These are phyloP conservation scores for Aspergillus fumigatiaffinis DNA, from an alignment of 2,329 filamentous ascomycete species.

Conservation along the genomic window DNA sequence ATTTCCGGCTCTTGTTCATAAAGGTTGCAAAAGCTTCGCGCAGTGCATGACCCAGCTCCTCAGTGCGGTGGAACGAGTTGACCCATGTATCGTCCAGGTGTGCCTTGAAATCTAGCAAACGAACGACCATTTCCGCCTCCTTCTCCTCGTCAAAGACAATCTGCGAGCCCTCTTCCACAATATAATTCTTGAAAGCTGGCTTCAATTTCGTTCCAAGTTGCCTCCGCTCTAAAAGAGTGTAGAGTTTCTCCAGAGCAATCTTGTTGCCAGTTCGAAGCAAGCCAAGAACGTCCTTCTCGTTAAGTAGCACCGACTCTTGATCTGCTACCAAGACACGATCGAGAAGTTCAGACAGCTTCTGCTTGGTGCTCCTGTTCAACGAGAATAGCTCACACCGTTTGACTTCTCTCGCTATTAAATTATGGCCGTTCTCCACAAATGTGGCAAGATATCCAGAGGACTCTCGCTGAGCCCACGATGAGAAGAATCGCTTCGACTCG, in stretches of 20 bases:
- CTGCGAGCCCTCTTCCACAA: constrained; percentile 65
- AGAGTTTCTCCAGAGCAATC: constrained; percentile 69
- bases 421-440: constrained; percentile 69
- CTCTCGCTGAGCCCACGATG: constrained; percentile 64
- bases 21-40: constrained; percentile 83
- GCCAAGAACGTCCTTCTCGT: constrained; percentile 63
- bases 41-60: constrained; percentile 72
- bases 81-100: constrained; percentile 73
- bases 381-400: constrained; percentile 74
- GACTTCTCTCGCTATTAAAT: constrained; percentile 68
- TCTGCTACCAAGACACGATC: constrained; percentile 68
- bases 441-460: constrained; percentile 63
- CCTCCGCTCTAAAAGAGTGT: constrained; percentile 69
- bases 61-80: constrained; percentile 71
- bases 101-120: constrained; percentile 75
- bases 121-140: constrained; percentile 79
- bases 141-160: constrained; percentile 79
- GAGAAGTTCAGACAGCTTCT: constrained; percentile 67
- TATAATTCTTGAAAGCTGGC: constrained; percentile 72
- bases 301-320: constrained; percentile 63
- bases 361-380: constrained; percentile 77
- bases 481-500: constrained; percentile 64
- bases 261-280: constrained; percentile 69
- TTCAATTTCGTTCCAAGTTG: constrained; percentile 67
- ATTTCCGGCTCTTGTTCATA: constrained; percentile 82